Evolutionary conservation across 2,329 filamentous ascomycete species (phyloP).

Genomic region (Paracoccidioides brasiliensis): DNA sequence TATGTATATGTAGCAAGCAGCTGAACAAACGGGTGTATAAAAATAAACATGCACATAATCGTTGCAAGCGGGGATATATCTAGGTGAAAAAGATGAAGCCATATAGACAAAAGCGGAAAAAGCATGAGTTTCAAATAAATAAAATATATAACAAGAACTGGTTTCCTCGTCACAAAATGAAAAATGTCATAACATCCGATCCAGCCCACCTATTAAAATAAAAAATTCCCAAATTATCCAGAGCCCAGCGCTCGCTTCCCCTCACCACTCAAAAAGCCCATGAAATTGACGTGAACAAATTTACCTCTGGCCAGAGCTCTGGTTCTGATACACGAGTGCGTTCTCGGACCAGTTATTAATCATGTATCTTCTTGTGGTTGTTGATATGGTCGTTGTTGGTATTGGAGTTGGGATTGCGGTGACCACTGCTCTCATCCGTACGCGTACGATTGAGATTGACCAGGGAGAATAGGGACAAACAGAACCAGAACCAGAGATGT

Average conservation of each 20-base stretch:
- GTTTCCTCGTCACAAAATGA: too few species aligned
- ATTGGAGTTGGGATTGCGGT: not conserved
- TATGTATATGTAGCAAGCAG: not conserved
- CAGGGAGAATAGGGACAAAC: not conserved
- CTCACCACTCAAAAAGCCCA: not conserved
- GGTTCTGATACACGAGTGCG: conserved; percentile 27
- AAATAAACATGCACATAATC: not conserved
- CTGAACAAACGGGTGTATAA: not conserved
- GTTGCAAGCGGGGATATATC: not conserved
- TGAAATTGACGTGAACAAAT: not conserved
- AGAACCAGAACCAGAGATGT: not conserved
- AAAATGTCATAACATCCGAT: too few species aligned
- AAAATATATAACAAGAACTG: too few species aligned
- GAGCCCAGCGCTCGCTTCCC: too few species aligned
- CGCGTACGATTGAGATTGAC: too few species aligned
- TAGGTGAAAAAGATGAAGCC: not conserved
- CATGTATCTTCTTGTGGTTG: conserved; percentile 13
- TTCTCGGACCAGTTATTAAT: conserved; percentile 30
- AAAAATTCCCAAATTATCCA: too few species aligned
- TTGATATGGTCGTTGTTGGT: conserved; percentile 3
- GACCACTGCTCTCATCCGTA: not conserved
- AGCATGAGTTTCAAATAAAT: too few species aligned
- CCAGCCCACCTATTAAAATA: too few species aligned
- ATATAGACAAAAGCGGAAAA: too few species aligned
- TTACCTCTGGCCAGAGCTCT: not conserved